Base-by-base conservation (phyloP, 2,329 filamentous ascomycete genomes). In the Pseudomassariella vexata region DNA sequence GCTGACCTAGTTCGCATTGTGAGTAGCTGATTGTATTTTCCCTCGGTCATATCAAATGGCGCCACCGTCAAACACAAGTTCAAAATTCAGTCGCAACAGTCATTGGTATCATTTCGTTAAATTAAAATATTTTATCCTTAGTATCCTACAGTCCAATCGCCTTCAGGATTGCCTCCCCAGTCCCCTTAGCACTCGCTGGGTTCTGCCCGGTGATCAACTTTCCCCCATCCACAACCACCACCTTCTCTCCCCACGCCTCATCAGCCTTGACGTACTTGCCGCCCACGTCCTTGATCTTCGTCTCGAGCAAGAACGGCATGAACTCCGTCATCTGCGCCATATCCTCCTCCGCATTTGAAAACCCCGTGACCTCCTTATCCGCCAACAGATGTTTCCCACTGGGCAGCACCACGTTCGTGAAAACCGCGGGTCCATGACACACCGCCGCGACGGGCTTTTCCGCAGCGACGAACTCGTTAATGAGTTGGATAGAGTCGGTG, bases 401-500 rank as follows among this genome's bases (percentile, higher is more conserved):
- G 5, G 57, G 41, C 14, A 66, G 48, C 46, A 67, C 72, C 21
- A 73, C 79, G 43, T 79, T 68, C 29, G 69, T 63, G 11, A 85
- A 62, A 9, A 70, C 81, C 4, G 72, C 73, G 3, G 80, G 76
- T 5, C 78, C 81, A 57, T 85, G 81, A 63, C 81, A 85, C 27
- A 85, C 78, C 4, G 80, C 76, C 0, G 74, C 62, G 10, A 85
- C 69, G 34, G 76, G 63, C 64, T 83, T 83, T 40, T 68, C 72
- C 3, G 68, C 65, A 23, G 62, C 59, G 47, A 67, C 71, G 52
- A 85, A 83, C 52, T 82, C 76, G 38, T 64, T 59, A 47, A 80
- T 75, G 21, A 85, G 58, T 39, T 68, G 59, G 42, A 76, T 70
- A 17, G 72, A 78, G n/a, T 64, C 61, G 14, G 59, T 41, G 49